Evolutionary conservation across 2,329 filamentous ascomycete genomes (phyloP), one percentile per base, ranked within the genome.

Genomic region (Aspergillus neotritici): DNA sequence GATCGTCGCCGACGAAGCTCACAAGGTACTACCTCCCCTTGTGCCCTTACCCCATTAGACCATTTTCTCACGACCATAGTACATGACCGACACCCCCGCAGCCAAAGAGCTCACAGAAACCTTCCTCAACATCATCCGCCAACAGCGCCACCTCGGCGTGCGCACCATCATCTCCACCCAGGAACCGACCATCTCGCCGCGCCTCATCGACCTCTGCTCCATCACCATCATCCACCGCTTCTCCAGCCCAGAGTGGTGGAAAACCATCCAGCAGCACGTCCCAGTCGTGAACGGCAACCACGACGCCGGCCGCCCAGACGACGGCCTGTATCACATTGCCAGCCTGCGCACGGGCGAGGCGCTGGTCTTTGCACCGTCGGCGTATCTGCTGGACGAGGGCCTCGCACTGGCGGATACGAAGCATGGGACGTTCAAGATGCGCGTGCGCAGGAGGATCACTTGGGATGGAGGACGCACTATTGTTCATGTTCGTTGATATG

Each of bases 161-260:
- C 75, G 86, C 0, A 71, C 89, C 4, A 59, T 91, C 33, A 82
- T 91, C 28, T 82, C 84, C 0, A 91, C 86, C 0, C 85, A 93
- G 57, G 86, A 91, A 54, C 86, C 86, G 0, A 87, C 83, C 0
- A 73, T 90, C 4, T 83, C 82, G 0, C 78, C 80, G 0, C 73
- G 75, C 12, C 72, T 93, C 0, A 72, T 91, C 0, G 84, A 87
- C 41, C 69, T 91, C 0, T 88, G 82, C 60, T 82, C 79, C 1
- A 67, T 86, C n/a, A 84, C 80, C 0, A 72, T 89, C 12, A 79
- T 89, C 0, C 85, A 90, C 56, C 75, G 82, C 0, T 90, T 90
- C 61, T 80, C 73, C 0, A 82, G 77, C 0, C 83, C 83, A 0
- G 73, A 74, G 1, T 87, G 83, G 84, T 72, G 80, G 21, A 55